Evolutionary conservation across 495 filamentous ascomycete genomes (phyloP), one percentile per base, ranked within the genome.

Genomic region (Neurospora sp.): DNA sequence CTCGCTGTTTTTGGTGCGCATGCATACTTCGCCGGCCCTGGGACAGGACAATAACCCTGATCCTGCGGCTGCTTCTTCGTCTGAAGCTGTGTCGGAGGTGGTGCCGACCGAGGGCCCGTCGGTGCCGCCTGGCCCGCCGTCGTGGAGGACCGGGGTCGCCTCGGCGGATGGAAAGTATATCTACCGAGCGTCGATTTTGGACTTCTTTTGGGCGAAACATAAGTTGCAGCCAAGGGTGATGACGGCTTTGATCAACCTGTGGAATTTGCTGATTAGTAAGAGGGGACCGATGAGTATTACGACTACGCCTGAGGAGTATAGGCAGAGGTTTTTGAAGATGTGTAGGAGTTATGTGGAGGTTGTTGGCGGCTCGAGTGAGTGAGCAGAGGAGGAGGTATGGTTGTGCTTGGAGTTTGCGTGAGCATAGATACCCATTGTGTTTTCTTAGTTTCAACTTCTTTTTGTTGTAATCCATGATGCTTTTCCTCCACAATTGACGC

Each of bases 161-260:
- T 89, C 88, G 27, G 82, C 85, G 10, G 88, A 91, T 77, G 88
- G 87, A 4, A 86, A 88, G 77, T 88, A 90, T 82, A 83, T 88
- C 27, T 93, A 91, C 75, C 82, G 89, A 16, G 88, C 84, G 9
- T 84, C 88, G 6, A 75, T 92, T 31, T 79, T 93, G 59, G 90
- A 92, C 78, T 92, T 92, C 75, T 91, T 92, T 80, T 92, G 90
- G 88, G 88, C 89, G 1, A 89, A 88, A 76, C 90, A 92, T 80
- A 90, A 88, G 74, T 71, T 89, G 1, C 88, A 87, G 69, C 86
- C 90, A 3, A 85, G 84, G 77, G 84, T 86, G 0, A 84, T 92
- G 85, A 90, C 91, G 5, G 83, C 87, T 0, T 79, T 91, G 40
- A 84, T 92, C 44, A 85, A 86, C 18, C 80, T 84, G 1, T 92